Base-by-base conservation (phyloP, 2,329 filamentous ascomycete genomes). In the Aaosphaeria arxii region DNA sequence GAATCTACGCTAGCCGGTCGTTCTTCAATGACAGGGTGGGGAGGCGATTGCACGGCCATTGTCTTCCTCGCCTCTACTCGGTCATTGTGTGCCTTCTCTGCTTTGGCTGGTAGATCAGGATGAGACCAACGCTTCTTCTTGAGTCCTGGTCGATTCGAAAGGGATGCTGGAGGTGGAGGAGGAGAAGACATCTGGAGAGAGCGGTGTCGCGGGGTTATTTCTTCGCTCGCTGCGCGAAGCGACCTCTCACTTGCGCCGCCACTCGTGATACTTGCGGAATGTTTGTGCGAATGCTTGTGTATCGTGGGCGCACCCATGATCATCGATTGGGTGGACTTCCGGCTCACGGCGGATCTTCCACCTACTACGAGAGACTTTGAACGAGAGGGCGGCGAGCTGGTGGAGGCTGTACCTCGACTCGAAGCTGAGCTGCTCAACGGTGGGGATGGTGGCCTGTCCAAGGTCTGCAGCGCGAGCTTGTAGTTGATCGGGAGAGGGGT, bases 1-100 rank as follows among this genome's bases (percentile, higher is more conserved):
- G 91, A 95, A 70, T 96, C 91, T 6, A 86, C 81, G 48, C 89
- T 95, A 11, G 78, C 80, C 1, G 88, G 88, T 7, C 89, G 81
- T 59, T 91, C 88, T 51, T 90, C 87, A 1, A 80, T 77, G 11
- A 80, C 71, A 1, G 79, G 70, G 31, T 74, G 71, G 50, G 72
- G 62, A 42, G 73, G 59, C 40, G 46, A 66, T 55, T 58, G 69
- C 51, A 58, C 69, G 39, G 52, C 51, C 9, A n/a, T n/a, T n/a
- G 62, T 58, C 35, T 64, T 55, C 29, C 48, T 49, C 4, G 51
- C 51, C 6, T 65, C 62, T 7, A 66, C 46, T 35, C 58, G 64
- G 24, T 59, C 63, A 45, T 68, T 71, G 54, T 70, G 66, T 42
- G 47, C 54, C 43, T 64, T 63, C 42, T 73, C 69, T 40, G 62